phyloP scores from a whole-genome alignment of 2,329 filamentous ascomycete genomes.

The Plectosphaerella sp. region DNA sequence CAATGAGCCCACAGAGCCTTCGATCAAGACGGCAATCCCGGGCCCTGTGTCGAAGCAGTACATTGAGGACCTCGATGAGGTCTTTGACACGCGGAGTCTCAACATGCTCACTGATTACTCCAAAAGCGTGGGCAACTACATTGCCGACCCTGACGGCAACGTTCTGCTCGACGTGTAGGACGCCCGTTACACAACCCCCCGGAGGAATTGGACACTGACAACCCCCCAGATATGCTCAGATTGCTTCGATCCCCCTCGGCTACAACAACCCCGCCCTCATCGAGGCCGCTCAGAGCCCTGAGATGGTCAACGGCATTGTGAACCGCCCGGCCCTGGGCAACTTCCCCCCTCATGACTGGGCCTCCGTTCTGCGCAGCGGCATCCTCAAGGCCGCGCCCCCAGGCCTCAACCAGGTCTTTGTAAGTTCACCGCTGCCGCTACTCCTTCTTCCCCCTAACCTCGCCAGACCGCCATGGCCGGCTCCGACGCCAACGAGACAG shows the following conservation, averaged over 20 bases:
- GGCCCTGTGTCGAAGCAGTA: slow-evolving; percentile 69
- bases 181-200: neutral
- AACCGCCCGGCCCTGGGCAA: slow-evolving; percentile 88
- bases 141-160: slow-evolving; percentile 68
- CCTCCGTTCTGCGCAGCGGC: slow-evolving; percentile 71
- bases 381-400: slow-evolving; percentile 79
- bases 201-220: neutral
- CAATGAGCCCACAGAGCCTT: slow-evolving; percentile 47
- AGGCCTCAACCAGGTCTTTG: slow-evolving; percentile 80
- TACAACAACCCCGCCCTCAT: slow-evolving; percentile 84
- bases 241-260: slow-evolving; percentile 85
- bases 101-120: slow-evolving; percentile 79
- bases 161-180: slow-evolving; percentile 66
- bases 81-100: slow-evolving; percentile 81
- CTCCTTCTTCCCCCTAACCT: too few relatives aligned
- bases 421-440: too few relatives aligned
- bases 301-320: slow-evolving; percentile 77
- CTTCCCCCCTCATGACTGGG: slow-evolving; percentile 85
- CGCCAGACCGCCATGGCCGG: slow-evolving; percentile 70
- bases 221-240: slow-evolving; percentile 69
- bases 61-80: slow-evolving; percentile 66
- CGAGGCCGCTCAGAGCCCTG: slow-evolving; percentile 65
- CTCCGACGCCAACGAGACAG: slow-evolving; percentile 90
- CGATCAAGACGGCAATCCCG: slow-evolving; percentile 61
- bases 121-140: slow-evolving; percentile 76